Percentiles rank a stretch among this genome's conserved stretches.
Evolutionary conservation across 257 asterid species (phyloP).

Genomic region (Mentha longifolia): DNA sequence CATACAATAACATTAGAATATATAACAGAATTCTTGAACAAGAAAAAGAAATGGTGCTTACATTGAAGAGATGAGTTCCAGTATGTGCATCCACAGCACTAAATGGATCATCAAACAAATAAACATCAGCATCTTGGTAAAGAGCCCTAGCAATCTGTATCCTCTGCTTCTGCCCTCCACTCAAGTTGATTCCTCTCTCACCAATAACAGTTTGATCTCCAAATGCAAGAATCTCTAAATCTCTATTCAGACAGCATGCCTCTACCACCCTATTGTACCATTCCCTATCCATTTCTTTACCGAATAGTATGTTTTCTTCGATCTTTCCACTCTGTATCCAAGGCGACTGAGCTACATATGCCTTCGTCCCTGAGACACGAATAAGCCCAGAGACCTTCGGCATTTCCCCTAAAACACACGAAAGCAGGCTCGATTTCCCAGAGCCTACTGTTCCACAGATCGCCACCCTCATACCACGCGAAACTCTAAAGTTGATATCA

Average conservation of each 20-base stretch:
- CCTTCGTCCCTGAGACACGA: conserved; percentile 60
- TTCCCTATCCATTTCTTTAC: conserved; percentile 69
- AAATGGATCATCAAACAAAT: conserved; percentile 23
- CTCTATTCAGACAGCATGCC: conserved; percentile 76
- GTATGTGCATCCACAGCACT: conserved; percentile 29
- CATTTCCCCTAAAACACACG: conserved; percentile 76
- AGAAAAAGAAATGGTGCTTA: neutral
- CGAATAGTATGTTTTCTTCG: conserved; percentile 39
- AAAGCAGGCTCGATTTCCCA: conserved; percentile 88
- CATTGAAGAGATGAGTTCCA: conserved; percentile 1
- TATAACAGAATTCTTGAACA: neutral
- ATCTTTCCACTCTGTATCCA: conserved; percentile 92
- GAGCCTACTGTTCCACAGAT: conserved; percentile 90
- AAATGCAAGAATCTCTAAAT: conserved; percentile 67
- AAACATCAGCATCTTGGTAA: conserved; percentile 70
- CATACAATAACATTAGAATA: neutral
- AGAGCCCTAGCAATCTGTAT: conserved; percentile 87
- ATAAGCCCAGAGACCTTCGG: conserved; percentile 70
- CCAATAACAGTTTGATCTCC: conserved; percentile 92
- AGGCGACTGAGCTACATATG: conserved; percentile 82
- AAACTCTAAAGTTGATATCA: conserved; percentile 58
- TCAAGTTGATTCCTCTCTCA: conserved; percentile 88
- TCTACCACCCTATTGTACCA: conserved; percentile 65
- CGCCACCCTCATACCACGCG: conserved; percentile 81
- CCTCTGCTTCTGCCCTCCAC: conserved; percentile 92